Evolutionary conservation across 306 rosid genomes (phyloP), one percentile per base, ranked within the genome.

Genomic region (cucumber (Cucumis sativus)): DNA sequence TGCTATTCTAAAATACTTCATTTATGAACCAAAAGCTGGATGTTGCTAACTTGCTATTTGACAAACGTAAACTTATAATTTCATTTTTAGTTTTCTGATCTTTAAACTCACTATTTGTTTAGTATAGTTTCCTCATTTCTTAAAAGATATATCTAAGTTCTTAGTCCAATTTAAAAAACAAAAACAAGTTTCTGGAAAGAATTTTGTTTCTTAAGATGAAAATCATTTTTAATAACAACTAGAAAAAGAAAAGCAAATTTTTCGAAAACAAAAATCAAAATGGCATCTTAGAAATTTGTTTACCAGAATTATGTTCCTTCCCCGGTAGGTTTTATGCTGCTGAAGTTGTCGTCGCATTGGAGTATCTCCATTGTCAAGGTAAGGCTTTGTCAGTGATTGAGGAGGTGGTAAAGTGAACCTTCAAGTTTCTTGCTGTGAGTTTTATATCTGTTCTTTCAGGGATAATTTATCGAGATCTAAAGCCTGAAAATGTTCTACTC

Each of bases 351-450:
- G 77, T 92, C 77, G 99, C 97, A 65, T 82, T 95, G 90, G 99
- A 95, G 89, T 95, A 95, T 82, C 99, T 95, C 79, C 99, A 95
- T 80, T 95, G 97, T 84, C 97, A 86, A 82, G 98, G 98, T 95
- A 76, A 78, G 78, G 59, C 9, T 41, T 4, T 20, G 37, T 60
- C 43, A 45, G 18, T 6, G n/a, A 28, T 49, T 0, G 23, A 5
- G 25, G 43, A 67, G 5, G 33, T 20, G 17, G 41, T 18, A n/a
- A 39, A 41, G 47, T 41, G 55, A 71, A 30, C 56, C 41, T 43
- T 47, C 16, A 23, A 49, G 55, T 37, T 40, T 60, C 55, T 20
- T 76, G 6, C 51, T 37, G 41, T 33, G 47, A 33, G 40, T 70
- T 79, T 54, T 78, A 47, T 66, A 75, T 41, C 6, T 40, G 68